Conservation (phyloP, 768 basidiomycete genomes). For the Leccinum variicolor region DNA sequence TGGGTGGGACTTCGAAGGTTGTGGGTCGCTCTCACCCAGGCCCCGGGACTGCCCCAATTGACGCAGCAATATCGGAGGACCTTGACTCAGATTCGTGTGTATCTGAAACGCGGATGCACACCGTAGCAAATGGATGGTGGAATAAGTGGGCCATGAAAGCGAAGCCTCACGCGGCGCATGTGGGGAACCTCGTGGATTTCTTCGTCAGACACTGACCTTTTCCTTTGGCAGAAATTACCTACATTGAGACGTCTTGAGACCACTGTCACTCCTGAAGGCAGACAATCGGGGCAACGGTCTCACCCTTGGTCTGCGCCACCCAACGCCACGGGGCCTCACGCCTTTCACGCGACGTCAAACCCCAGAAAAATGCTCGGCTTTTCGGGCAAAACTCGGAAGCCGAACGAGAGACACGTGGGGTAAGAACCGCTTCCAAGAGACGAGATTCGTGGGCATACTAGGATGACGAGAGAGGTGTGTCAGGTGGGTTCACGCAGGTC, state of each 20-base stretch:
- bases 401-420: conserved; percentile 9
- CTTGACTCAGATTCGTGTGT: conserved; percentile 18
- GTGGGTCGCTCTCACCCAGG: conserved; percentile 32
- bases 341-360: conserved; percentile 14
- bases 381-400: conserved; percentile 6
- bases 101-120: conserved; percentile 33
- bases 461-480: conserved; percentile 4
- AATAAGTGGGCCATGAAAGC: conserved; percentile 43
- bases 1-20: conserved; percentile 22
- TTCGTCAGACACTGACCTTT: conserved; percentile 9
- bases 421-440: conserved; percentile 6
- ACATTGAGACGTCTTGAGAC: conserved; percentile 44
- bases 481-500: conserved; percentile 6
- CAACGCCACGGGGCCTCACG: conserved; percentile 19
- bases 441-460: neutral
- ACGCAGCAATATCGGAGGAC: conserved; percentile 28
- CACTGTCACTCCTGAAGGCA: conserved; percentile 44
- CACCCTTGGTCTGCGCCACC: conserved; percentile 26
- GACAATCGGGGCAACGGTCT: conserved; percentile 32
- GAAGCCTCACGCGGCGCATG: conserved; percentile 13
- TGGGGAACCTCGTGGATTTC: conserved; percentile 14
- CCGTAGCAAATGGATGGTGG: conserved; percentile 50
- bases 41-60: conserved; percentile 29
- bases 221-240: conserved; percentile 26
- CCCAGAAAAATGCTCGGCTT: conserved; percentile 17